These are phyloP conservation scores for Cynanchum wilfordii DNA, from an alignment of 257 asterid species.

Conservation along the genomic window DNA sequence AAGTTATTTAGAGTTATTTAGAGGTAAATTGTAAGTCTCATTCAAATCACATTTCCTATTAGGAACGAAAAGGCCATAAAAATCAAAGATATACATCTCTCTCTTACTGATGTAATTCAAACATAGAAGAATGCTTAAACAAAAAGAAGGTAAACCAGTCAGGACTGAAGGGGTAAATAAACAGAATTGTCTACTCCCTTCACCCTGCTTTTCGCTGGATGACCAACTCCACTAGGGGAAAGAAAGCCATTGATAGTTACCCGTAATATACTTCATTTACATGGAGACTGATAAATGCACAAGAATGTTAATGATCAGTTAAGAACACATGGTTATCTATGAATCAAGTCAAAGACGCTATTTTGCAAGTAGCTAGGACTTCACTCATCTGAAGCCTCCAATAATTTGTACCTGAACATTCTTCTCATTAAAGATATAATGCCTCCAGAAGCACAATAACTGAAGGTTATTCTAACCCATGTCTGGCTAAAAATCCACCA, in stretches of 20 bases:
- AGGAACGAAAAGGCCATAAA: neutral
- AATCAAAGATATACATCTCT: neutral
- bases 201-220: neutral
- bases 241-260: too few relatives aligned
- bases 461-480: neutral
- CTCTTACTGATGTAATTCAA: neutral
- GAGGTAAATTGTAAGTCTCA: neutral
- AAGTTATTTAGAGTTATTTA: neutral
- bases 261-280: neutral
- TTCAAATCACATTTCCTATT: neutral
- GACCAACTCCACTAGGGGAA: neutral
- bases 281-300: neutral
- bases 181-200: neutral
- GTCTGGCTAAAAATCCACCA: conserved; percentile 8
- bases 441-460: conserved; percentile 3
- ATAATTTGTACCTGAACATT: conserved; percentile 2
- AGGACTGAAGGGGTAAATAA: neutral
- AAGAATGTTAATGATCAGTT: neutral
- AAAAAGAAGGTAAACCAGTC: neutral
- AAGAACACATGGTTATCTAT: neutral
- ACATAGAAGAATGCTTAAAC: neutral
- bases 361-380: neutral
- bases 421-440: neutral
- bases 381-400: neutral
- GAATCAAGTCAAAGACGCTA: neutral